Conservation (phyloP, 805 yeast genomes). For the Kodamaea kaohsiungensis region DNA sequence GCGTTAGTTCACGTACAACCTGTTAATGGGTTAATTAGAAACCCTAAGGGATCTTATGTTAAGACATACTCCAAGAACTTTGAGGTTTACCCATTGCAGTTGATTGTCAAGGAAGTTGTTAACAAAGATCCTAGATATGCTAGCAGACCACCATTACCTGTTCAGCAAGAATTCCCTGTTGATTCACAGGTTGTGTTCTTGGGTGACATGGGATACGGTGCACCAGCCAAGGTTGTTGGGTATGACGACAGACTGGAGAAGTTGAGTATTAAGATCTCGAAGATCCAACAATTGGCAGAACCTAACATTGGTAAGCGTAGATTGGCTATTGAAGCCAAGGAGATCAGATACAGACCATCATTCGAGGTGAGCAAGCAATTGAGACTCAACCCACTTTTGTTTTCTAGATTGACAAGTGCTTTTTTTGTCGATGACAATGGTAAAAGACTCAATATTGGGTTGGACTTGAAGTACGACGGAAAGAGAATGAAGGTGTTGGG, state of each 20-base stretch:
- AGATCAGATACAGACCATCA: slow-evolving; percentile 63
- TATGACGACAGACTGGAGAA: slow-evolving; percentile 43
- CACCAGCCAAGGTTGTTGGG: slow-evolving; percentile 67
- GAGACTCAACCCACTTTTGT: slow-evolving; percentile 58
- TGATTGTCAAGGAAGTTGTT: slow-evolving; percentile 71
- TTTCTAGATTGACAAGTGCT: slow-evolving; percentile 77
- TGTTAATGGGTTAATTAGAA: slow-evolving; percentile 76
- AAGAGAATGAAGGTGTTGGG: slow-evolving; percentile 85
- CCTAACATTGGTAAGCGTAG: slow-evolving; percentile 66
- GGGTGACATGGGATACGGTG: slow-evolving; percentile 87
- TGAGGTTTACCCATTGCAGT: slow-evolving; percentile 71
- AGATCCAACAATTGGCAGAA: slow-evolving; percentile 46
- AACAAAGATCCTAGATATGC: slow-evolving; percentile 73
- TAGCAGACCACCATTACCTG: slow-evolving; percentile 73
- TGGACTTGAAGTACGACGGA: slow-evolving; percentile 80
- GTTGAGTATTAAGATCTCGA: slow-evolving; percentile 52
- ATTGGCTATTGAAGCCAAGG: slow-evolving; percentile 55
- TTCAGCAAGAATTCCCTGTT: slow-evolving; percentile 79
- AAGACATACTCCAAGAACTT: slow-evolving; percentile 63
- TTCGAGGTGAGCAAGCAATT: slow-evolving; percentile 61
- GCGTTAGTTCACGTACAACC: slow-evolving; percentile 70
- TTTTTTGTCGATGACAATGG: slow-evolving; percentile 56
- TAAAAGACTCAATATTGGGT: slow-evolving; percentile 65
- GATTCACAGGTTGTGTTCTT: slow-evolving; percentile 73
- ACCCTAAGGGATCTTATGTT: slow-evolving; percentile 67